phyloP scores from a whole-genome alignment of 257 asterid species.

The Nicotiana tabacum region DNA sequence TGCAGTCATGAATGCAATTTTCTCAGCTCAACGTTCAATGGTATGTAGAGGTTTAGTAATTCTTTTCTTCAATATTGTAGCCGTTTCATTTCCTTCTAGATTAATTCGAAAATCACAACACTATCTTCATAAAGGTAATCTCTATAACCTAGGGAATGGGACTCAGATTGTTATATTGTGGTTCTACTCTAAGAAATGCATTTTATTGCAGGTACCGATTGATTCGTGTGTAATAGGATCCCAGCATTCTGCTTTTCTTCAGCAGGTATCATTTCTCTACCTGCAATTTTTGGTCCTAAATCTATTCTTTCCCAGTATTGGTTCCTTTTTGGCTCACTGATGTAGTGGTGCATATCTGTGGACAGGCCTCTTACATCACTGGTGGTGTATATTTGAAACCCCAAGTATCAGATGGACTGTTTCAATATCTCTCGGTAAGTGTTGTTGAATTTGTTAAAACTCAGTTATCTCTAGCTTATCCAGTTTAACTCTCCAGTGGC shows the following conservation, averaged over 20 bases:
- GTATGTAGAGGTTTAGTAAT: constrained; percentile 27
- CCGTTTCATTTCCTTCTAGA: neutral
- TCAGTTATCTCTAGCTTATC: neutral
- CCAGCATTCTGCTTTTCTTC: constrained; percentile 91
- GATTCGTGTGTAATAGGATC: constrained; percentile 84
- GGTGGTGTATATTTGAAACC: constrained; percentile 93
- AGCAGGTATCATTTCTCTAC: constrained; percentile 55
- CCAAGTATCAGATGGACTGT: constrained; percentile 64
- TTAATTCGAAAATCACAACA: neutral
- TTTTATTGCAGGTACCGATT: constrained; percentile 64
- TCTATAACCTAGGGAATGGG: neutral
- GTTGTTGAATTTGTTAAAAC: constrained; percentile 8
- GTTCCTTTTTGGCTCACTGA: constrained; percentile 14
- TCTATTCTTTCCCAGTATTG: neutral
- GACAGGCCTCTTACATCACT: constrained; percentile 86
- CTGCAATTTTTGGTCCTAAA: constrained; percentile 7
- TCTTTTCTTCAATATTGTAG: neutral
- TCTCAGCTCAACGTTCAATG: constrained; percentile 94
- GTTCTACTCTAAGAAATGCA: neutral
- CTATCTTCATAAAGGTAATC: neutral
- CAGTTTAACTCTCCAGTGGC: neutral
- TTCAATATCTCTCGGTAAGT: constrained; percentile 76
- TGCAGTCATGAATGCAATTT: constrained; percentile 90
- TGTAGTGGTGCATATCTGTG: constrained; percentile 16
- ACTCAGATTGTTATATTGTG: neutral